Base-by-base conservation (phyloP, 805 yeast genomes). In the Pichia heedii region DNA sequence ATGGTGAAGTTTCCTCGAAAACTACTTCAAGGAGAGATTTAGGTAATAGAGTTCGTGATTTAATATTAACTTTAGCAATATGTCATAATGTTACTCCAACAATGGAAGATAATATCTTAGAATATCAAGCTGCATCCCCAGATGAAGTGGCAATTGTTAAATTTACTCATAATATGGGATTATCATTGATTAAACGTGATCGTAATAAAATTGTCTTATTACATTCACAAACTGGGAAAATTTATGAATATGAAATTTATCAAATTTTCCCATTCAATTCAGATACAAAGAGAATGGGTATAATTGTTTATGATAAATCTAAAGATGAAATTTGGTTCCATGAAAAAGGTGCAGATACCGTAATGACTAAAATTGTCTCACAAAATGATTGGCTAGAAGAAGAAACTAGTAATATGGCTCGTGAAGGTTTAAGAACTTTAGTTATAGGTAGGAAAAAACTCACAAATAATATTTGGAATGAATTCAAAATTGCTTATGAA, bases 41-140 rank as follows among this genome's bases (percentile, higher is more conserved):
- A 53, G 79, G 86, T 19, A 60, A 72, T 16, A 71, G 85, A 50
- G 95, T 89, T 7, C 73, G 89, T 53, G 96, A 88, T 55, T 68
- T 93, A 49, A 77, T 88, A 1, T 62, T 78, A 0, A 84, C 96
- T 1, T 69, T 93, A 40, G 95, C 97, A 0, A 67, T 90, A n/a
- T 93, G 99, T 61, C 99, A 93, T 62, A 88, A 88, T 53, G 99
- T 93, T 24, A 94, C 98, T 0, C 99, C 99, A 1, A 79, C 95
- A 0, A 75, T 79, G 51, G 93, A 82, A 45, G 85, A 81, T 50
- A 87, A 84, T 22, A 22, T 37, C 22, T 60, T 80, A 15, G 74
- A 87, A 2, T 93, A 89, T 60, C 99, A 93, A 64, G 98, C 98
- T 0, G 97, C 97, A 0, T 89, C 97, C 0, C 99, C 99, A 0